Conservation (phyloP, 148 eudicot genomes). For the Silene latifolia region DNA sequence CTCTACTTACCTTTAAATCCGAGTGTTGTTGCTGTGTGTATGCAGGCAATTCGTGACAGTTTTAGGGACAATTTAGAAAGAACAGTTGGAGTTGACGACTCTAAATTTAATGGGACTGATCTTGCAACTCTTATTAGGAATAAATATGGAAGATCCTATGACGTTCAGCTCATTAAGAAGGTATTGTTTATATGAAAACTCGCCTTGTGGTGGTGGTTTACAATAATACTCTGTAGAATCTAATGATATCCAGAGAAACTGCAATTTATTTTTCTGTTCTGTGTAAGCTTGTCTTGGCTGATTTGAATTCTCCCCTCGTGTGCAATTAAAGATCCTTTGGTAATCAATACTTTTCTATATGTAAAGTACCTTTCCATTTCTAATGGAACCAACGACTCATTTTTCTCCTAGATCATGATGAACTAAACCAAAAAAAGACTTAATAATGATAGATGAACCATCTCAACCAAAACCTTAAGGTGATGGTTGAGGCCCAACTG, state of each 20-base stretch:
- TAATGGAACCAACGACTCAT: too few relatives aligned
- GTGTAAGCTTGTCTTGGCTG: neutral
- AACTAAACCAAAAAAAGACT: too few relatives aligned
- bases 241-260: neutral
- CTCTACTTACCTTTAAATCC: neutral
- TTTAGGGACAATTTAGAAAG: constrained; percentile 73
- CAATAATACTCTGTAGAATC: neutral
- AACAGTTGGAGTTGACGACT: constrained; percentile 80
- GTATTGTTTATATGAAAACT: constrained; percentile 26
- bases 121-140: constrained; percentile 87
- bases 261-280: neutral
- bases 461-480: too few relatives aligned
- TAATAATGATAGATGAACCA: too few relatives aligned
- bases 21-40: neutral
- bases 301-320: neutral
- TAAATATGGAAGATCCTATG: constrained; percentile 90
- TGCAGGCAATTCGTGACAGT: constrained; percentile 53
- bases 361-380: too few relatives aligned
- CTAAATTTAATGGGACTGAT: constrained; percentile 74
- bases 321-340: neutral
- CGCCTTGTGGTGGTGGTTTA: neutral
- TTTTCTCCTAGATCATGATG: too few relatives aligned
- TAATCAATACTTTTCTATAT: neutral
- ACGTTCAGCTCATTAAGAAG: constrained; percentile 92
- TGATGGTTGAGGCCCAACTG: too few relatives aligned